Conservation (phyloP, 768 basidiomycete species). For the Cytidiella melzeri region DNA sequence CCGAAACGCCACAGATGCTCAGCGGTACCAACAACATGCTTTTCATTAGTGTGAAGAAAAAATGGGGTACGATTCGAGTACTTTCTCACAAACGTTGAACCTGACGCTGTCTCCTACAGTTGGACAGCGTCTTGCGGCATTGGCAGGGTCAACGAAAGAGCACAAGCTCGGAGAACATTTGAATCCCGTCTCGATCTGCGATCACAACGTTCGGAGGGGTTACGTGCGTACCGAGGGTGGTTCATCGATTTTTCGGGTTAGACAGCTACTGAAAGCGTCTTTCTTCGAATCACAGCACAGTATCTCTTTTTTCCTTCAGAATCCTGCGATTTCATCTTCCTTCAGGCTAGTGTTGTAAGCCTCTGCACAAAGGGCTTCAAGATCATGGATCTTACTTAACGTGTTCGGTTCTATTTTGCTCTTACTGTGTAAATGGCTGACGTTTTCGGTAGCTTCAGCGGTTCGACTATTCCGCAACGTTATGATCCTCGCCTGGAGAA, state of each 20-base stretch:
- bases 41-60: conserved; percentile 97
- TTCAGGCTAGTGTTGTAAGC: conserved; percentile 90
- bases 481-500: too few species aligned
- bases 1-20: conserved; percentile 83
- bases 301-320: conserved; percentile 93
- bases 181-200: conserved; percentile 73
- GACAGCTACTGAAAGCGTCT: too few species aligned
- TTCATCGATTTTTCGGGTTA: too few species aligned
- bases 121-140: too few species aligned
- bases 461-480: conserved; percentile 81
- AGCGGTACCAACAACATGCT: conserved; percentile 89
- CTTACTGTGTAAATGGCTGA: conserved; percentile 1
- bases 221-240: conserved; percentile 70
- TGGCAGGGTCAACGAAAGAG: conserved; percentile 77
- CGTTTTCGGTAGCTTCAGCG: conserved; percentile 58
- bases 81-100: too few species aligned
- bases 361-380: conserved; percentile 93
- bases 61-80: too few species aligned
- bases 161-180: conserved; percentile 63
- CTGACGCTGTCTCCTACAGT: too few species aligned
- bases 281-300: too few species aligned
- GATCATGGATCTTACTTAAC: conserved; percentile 95
- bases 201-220: conserved; percentile 86
- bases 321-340: conserved; percentile 84
- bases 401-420: conserved; percentile 26